phyloP scores from a whole-genome alignment of 495 filamentous ascomycete genomes.

The Penicillium alfredii region DNA sequence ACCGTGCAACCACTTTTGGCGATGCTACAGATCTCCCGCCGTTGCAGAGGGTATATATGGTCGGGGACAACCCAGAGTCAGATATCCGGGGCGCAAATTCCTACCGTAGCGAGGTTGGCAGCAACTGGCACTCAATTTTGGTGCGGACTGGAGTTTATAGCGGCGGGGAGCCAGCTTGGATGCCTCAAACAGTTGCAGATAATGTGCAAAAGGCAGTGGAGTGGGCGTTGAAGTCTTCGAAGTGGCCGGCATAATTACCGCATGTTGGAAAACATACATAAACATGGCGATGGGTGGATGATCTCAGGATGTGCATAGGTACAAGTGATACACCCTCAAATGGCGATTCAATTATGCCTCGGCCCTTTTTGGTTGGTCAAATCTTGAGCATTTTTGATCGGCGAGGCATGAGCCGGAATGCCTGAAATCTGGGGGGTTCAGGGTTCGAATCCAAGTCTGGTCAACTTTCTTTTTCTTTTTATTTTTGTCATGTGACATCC shows the following conservation, averaged over 20 bases:
- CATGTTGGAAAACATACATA: no score
- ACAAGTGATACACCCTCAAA: no score
- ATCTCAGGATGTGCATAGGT: no score
- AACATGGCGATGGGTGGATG: no score
- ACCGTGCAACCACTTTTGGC: constrained; percentile 47
- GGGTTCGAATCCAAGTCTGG: no score
- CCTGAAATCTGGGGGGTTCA: no score
- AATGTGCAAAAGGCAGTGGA: constrained; percentile 64
- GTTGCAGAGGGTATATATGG: constrained; percentile 78
- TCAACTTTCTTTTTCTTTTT: no score
- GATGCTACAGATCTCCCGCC: constrained; percentile 26
- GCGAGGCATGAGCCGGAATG: no score
- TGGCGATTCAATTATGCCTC: no score
- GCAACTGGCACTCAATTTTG: constrained; percentile 72
- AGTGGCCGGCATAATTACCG: no score
- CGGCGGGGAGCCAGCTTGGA: constrained; percentile 50
- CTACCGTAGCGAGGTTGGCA: constrained; percentile 58
- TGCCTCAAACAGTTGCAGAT: constrained; percentile 55
- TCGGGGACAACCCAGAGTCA: constrained; percentile 93
- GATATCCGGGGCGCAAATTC: constrained; percentile 89
- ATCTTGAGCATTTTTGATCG: no score
- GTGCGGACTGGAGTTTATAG: constrained; percentile 79
- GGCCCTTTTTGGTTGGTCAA: no score
- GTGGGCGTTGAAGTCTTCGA: constrained; percentile 52
- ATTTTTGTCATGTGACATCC: constrained; percentile 33